phyloP scores from a whole-genome alignment of 257 asterid genomes.

The Scutellaria barbata region DNA sequence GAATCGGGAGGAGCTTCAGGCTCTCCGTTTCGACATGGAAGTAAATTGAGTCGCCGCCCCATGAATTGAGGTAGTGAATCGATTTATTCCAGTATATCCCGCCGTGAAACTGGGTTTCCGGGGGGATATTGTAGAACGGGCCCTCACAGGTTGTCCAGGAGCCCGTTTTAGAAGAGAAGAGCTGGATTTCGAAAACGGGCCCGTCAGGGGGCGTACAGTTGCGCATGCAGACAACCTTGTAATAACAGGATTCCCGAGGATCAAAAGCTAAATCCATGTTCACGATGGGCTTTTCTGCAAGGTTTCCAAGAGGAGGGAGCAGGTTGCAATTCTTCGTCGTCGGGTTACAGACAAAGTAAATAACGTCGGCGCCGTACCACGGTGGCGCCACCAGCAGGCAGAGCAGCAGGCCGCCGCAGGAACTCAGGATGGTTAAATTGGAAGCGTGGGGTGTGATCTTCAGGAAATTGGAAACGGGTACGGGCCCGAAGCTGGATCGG shows the following conservation, averaged over 20 bases:
- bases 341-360: constrained; percentile 27
- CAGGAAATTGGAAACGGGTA: constrained; percentile 6
- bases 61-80: constrained; percentile 14
- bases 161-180: constrained; percentile 12
- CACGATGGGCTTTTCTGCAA: constrained; percentile 17
- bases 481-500: constrained; percentile 22
- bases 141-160: constrained; percentile 7
- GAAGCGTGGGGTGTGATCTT: neutral
- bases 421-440: neutral
- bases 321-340: constrained; percentile 3
- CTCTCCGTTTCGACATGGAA: constrained; percentile 21
- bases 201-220: constrained; percentile 16
- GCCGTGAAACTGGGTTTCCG: constrained; percentile 13
- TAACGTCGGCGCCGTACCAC: neutral
- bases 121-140: neutral
- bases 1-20: constrained; percentile 19
- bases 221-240: constrained; percentile 26
- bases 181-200: constrained; percentile 20
- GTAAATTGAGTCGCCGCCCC: neutral
- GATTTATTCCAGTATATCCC: constrained; percentile 27
- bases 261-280: constrained; percentile 26
- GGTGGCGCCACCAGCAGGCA: constrained; percentile 7
- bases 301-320: neutral
- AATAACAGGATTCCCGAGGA: constrained; percentile 5
- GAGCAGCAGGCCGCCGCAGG: constrained; percentile 13